Evolutionary conservation across 139 green algal species (phyloP).

Genomic region (Chlorella sp.): DNA sequence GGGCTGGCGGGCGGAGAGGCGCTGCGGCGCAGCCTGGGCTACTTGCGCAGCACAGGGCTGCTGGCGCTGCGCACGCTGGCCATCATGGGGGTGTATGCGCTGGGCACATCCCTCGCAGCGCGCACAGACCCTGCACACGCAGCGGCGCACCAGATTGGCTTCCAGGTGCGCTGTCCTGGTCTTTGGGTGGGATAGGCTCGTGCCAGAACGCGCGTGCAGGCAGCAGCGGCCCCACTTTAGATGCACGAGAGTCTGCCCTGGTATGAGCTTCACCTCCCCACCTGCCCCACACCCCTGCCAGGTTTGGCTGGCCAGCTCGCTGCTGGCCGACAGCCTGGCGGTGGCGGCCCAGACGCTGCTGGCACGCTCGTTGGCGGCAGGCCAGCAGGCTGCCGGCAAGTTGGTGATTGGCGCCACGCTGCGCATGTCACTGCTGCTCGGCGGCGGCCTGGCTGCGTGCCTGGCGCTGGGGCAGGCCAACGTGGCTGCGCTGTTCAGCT

Average conservation of each 20-base stretch:
- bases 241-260: too few species aligned
- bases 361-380: constrained; percentile 57
- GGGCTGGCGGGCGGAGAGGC: constrained; percentile 22
- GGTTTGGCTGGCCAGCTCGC: constrained; percentile 79
- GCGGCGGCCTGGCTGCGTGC: constrained; percentile 43
- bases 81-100: constrained; percentile 66
- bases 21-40: constrained; percentile 27
- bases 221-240: too few species aligned
- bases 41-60: constrained; percentile 54
- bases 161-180: constrained; percentile 57
- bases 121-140: constrained; percentile 52
- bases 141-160: constrained; percentile 74
- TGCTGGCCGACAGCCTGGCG: constrained; percentile 83
- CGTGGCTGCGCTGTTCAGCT: constrained; percentile 59
- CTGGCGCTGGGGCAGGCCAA: constrained; percentile 38
- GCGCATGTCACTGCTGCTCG: constrained; percentile 49
- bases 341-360: constrained; percentile 85
- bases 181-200: neutral
- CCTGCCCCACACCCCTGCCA: constrained; percentile 43
- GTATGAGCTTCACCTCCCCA: too few species aligned
- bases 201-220: too few species aligned
- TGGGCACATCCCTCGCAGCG: constrained; percentile 69
- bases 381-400: constrained; percentile 1
- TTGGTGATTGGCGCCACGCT: constrained; percentile 47
- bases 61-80: constrained; percentile 75